These are phyloP conservation scores for Linderina pennispora DNA, from an alignment of 192 early-diverging fungal species.

Conservation along the genomic window DNA sequence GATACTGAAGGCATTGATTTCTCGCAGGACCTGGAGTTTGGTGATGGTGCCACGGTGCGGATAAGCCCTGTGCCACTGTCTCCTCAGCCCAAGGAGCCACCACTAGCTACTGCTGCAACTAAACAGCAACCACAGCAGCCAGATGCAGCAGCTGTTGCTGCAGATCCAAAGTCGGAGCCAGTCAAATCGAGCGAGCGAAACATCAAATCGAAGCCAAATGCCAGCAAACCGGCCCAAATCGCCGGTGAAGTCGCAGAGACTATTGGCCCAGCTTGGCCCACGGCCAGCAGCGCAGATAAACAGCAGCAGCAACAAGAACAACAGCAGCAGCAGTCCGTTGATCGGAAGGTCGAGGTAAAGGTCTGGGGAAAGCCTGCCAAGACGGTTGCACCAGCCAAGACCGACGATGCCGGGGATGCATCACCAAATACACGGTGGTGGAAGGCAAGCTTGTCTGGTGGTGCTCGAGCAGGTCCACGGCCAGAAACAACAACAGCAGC, in stretches of 20 bases:
- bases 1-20: slow-evolving; percentile 19
- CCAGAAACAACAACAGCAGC: no score
- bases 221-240: no score
- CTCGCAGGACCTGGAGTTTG: slow-evolving; percentile 7
- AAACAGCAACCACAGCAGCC: background rate
- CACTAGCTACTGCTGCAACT: background rate
- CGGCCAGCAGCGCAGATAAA: no score
- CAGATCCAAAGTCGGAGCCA: background rate
- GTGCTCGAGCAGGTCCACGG: no score
- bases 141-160: background rate
- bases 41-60: background rate
- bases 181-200: no score
- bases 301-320: no score
- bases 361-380: no score
- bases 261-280: no score
- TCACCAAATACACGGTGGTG: background rate
- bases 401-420: background rate
- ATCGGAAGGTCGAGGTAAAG: no score
- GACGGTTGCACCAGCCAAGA: background rate
- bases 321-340: no score
- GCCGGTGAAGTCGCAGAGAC: no score
- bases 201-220: no score
- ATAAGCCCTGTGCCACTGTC: background rate
- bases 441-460: background rate
- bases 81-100: background rate